Base-by-base conservation (phyloP, 345 rosid genomes). In the Citrus unshiu region DNA sequence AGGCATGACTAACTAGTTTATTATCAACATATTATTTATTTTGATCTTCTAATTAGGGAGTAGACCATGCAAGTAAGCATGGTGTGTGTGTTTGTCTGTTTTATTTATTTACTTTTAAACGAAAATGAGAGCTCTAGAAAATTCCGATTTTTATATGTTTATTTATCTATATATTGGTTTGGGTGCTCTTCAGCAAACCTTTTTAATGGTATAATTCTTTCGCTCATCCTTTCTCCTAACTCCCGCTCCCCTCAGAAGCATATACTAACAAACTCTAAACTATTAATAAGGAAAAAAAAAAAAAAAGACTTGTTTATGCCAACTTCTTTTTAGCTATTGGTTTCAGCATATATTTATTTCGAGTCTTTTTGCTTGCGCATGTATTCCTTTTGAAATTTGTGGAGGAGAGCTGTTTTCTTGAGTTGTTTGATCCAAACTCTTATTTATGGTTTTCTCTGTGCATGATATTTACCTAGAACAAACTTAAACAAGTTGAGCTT, bases 401-500 rank as follows among this genome's bases (percentile, higher is more conserved):
- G 69, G 46, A 24, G 35, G 32, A 37, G 69, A 16, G 60, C 65
- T 73, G 43, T 21, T 68, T 40, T 77, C 37, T 56, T 76, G 27
- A 72, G 27, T 40, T 80, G 67, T 70, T 80, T 70, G 67, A 46
- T 76, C 19, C 59, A 70, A 67, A 13, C 32, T 65, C 79, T 77
- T 62, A 80, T 74, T 40, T 83, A 60, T 76, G 39, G 46, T 80
- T 69, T 81, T 74, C 60, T 86, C 83, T 46, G 74, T 87, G 83
- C 77, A 78, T 83, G 84, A 77, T 83, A 67, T 85, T 63, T 85
- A 77, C 85, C 72, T 89, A 93, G 98, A 88, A 85, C 81, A 85
- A 84, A 81, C 80, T 78, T 77, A 86, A 89, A 79, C 91, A 90
- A 85, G 87, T 86, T 75, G 79, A 85, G 76, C 77, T 77, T 84